Percentiles rank a stretch among this genome's conserved stretches.
Evolutionary conservation across 495 filamentous ascomycete genomes (phyloP).

Genomic region (Neurospora cerealis): DNA sequence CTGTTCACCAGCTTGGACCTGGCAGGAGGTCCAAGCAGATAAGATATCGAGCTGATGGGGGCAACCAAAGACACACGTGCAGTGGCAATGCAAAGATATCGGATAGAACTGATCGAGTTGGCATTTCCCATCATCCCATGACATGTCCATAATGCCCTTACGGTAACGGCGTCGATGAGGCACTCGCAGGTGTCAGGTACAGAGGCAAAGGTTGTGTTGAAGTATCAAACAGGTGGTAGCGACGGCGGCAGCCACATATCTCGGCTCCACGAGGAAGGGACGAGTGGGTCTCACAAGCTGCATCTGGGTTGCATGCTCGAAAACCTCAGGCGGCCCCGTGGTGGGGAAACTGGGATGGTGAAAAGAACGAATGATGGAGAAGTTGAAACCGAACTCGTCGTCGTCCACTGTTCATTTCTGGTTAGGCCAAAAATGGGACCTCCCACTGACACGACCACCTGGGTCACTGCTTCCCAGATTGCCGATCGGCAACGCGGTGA

Average conservation of each 20-base stretch:
- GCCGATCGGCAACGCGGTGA: slow-evolving; percentile 14
- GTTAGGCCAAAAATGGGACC: neutral
- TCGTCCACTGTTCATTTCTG: neutral
- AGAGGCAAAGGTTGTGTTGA: neutral
- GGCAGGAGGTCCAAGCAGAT: neutral
- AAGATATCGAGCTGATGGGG: neutral
- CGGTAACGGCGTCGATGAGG: neutral
- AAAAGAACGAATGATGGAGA: neutral
- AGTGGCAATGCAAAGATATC: neutral
- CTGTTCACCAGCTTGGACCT: neutral
- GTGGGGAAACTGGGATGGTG: neutral
- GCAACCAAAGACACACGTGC: neutral
- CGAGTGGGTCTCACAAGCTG: neutral
- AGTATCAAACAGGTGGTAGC: neutral
- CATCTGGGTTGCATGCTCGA: neutral
- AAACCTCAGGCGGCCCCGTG: neutral
- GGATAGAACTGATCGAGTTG: neutral
- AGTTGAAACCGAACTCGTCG: neutral
- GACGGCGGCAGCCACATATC: neutral
- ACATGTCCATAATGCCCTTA: neutral
- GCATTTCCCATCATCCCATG: neutral
- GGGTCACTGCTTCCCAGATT: neutral
- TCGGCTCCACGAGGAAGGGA: neutral
- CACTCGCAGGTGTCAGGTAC: neutral
- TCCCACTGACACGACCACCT: neutral